phyloP scores from a whole-genome alignment of 352 stramenopile genomes.

The Pythium brassicae region DNA sequence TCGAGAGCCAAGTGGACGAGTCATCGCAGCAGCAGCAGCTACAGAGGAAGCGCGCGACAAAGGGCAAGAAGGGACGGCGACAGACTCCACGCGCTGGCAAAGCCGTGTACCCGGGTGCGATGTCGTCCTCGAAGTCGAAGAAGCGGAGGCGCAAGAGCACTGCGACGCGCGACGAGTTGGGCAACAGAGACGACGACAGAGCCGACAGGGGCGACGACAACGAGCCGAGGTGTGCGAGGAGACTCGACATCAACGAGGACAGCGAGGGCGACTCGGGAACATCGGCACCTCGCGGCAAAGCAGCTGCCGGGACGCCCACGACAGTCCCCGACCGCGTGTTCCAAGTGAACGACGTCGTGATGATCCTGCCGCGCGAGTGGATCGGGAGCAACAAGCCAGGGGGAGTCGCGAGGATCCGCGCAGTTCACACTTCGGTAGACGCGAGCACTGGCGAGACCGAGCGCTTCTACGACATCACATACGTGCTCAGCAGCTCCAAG shows the following conservation, averaged over 20 bases:
- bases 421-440: slow-evolving; percentile 27
- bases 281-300: slow-evolving; percentile 4
- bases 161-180: slow-evolving; percentile 7
- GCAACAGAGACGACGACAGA: slow-evolving; percentile 13
- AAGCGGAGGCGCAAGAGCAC: slow-evolving; percentile 47
- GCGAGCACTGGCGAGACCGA: slow-evolving; percentile 11
- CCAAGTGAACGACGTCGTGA: slow-evolving; percentile 44
- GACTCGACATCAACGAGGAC: slow-evolving; percentile 43
- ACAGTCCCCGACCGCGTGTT: slow-evolving; percentile 28
- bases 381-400: slow-evolving; percentile 66
- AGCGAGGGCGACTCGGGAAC: slow-evolving; percentile 26
- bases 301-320: not conserved
- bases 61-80: slow-evolving; percentile 22
- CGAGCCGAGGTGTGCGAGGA: slow-evolving; percentile 25
- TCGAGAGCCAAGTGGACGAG: not conserved
- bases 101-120: slow-evolving; percentile 10
- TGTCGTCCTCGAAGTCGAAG: slow-evolving; percentile 38
- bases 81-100: slow-evolving; percentile 24
- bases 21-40: slow-evolving; percentile 16
- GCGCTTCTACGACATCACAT: slow-evolving; percentile 62
- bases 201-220: slow-evolving; percentile 15
- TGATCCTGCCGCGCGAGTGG: slow-evolving; percentile 51
- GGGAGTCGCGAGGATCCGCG: slow-evolving; percentile 54
- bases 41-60: slow-evolving; percentile 4
- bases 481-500: slow-evolving; percentile 46